Conservation (phyloP, 2,329 filamentous ascomycete species). For the Aspergillus vadensis region DNA sequence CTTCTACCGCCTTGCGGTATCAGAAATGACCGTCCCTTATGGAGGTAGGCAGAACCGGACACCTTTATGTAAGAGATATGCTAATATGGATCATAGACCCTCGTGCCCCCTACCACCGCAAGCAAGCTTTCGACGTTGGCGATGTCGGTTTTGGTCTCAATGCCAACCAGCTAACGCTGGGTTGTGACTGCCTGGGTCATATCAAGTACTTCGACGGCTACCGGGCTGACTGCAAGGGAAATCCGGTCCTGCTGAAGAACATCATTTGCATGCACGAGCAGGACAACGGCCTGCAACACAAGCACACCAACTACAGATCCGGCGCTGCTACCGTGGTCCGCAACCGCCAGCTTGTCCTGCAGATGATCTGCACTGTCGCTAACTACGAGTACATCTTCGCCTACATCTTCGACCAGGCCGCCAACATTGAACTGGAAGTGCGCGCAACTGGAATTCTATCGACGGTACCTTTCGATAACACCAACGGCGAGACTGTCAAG, state of each 20-base stretch:
- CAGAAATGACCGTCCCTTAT: constrained; percentile 63
- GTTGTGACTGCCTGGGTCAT: constrained; percentile 70
- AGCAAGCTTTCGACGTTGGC: constrained; percentile 70
- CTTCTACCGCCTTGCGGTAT: constrained; percentile 67
- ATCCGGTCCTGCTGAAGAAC: constrained; percentile 63
- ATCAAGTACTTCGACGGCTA: constrained; percentile 68
- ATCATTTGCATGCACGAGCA: constrained; percentile 71
- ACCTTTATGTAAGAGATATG: not conserved
- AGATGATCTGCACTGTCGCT: constrained; percentile 70
- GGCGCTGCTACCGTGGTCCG: constrained; percentile 64
- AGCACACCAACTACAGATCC: constrained; percentile 72
- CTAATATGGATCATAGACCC: constrained; percentile 57
- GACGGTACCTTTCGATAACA: constrained; percentile 65
- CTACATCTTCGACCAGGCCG: constrained; percentile 71
- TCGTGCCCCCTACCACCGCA: constrained; percentile 67
- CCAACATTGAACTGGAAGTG: constrained; percentile 67
- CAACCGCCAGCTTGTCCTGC: constrained; percentile 66
- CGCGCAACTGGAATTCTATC: constrained; percentile 69
- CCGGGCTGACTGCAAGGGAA: constrained; percentile 61
- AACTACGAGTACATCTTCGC: constrained; percentile 76
- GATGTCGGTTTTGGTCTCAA: constrained; percentile 67
- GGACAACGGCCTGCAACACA: constrained; percentile 69
- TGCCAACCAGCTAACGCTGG: constrained; percentile 69
- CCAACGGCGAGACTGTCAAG: constrained; percentile 61
- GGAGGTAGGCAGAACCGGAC: constrained; percentile 32